Percentiles rank a stretch among this genome's conserved stretches.
Evolutionary conservation across 2,329 filamentous ascomycete species (phyloP).

Genomic region (Harringtonia lauricola): DNA sequence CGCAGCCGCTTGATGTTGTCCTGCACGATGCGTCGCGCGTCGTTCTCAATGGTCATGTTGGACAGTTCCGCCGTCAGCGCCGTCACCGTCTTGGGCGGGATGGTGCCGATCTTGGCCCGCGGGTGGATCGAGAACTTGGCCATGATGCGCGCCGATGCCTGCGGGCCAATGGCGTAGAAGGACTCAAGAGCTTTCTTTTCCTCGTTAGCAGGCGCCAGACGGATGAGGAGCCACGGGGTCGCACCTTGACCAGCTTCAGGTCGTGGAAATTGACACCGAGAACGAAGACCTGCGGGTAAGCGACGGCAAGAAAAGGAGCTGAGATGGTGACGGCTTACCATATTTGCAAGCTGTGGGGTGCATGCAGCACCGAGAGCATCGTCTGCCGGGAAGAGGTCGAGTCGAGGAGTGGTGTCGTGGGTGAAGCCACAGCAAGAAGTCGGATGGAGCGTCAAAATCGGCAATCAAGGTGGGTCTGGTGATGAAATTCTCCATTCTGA

Average conservation of each 20-base stretch:
- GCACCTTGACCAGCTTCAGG: slow-evolving; percentile 70
- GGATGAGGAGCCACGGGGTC: slow-evolving; percentile 12
- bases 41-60: slow-evolving; percentile 88
- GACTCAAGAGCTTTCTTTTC: slow-evolving; percentile 61
- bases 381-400: background rate
- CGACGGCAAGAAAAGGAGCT: background rate
- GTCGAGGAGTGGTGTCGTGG: background rate
- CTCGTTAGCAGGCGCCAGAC: background rate
- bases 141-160: slow-evolving; percentile 62
- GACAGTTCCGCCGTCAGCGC: slow-evolving; percentile 77
- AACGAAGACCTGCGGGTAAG: slow-evolving; percentile 58
- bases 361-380: background rate
- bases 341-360: background rate
- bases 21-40: slow-evolving; percentile 63
- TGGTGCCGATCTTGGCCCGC: slow-evolving; percentile 62
- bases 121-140: slow-evolving; percentile 84
- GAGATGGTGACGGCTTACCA: background rate
- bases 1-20: slow-evolving; percentile 80
- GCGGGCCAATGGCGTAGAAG: slow-evolving; percentile 77
- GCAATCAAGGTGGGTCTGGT: background rate
- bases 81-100: slow-evolving; percentile 67
- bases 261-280: slow-evolving; percentile 80
- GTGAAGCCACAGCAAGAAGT: background rate
- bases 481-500: background rate
- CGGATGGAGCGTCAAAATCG: background rate